Base-by-base conservation (phyloP, 108 stramenopile genomes). In the Pseudonitzschia multistriata region DNA sequence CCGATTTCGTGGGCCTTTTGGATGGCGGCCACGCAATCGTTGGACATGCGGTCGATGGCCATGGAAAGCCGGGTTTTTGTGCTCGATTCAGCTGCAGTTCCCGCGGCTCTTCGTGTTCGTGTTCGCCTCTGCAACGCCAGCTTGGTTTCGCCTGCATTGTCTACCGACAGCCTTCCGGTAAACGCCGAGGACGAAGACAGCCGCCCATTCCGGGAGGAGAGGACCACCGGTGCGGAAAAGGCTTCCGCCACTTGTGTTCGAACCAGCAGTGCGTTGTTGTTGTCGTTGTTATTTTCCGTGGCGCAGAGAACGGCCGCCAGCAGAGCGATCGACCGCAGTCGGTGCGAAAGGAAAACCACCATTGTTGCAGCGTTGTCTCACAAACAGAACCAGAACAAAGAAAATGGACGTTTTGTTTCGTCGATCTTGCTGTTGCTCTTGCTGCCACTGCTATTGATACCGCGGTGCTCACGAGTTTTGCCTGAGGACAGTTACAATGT, bases 11-110 rank as follows among this genome's bases (percentile, higher is more conserved):
- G 83, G 71, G 87, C 65, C 59, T 75, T 54, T 74, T 69, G 66
- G 3, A 76, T 70, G 25, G 73, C 81, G 24, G 48, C 78, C 29
- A 90, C 83, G 70, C 89, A 90, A 65, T 88, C 85, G 68, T 88
- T 81, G 50, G 86, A 87, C 81, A 91, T 74, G 35, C 85, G 84
- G 55, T 88, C 85, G 28, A 64, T 64, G 6, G 34, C 63, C 63
- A 64, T 64, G 5, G 57, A 35, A 30, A 59, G 57, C n/a, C 21
- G 33, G 29, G 57, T 59, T 3, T 11, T 30, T 57, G 24, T 6
- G 33, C 7, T 33, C 35, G 33, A 15, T n/a, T 10, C 29, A 8
- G 57, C 25, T 59, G 33, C 19, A 35, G 7, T 6, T 30, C 8
- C 31, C 29, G 11, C 13, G 17, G 13, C 42, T 45, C 31, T 11